Base-by-base conservation (phyloP, 495 filamentous ascomycete species). In the Lophium mytilinum region DNA sequence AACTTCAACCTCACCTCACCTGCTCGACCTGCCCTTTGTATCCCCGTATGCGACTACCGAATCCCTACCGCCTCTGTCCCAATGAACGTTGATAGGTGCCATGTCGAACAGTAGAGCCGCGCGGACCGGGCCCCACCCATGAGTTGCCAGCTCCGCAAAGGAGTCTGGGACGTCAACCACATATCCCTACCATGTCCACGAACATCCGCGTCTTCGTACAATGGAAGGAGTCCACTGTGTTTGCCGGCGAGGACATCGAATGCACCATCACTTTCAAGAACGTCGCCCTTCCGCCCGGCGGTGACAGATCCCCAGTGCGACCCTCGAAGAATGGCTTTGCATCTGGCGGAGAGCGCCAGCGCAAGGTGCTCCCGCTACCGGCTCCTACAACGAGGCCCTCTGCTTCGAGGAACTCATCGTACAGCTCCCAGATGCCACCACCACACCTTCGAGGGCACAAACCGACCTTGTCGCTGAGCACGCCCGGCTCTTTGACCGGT, bases 251-350 rank as follows among this genome's bases (percentile, higher is more conserved):
- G 74, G 84, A 90, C 63, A 78, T 97, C 64, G 86, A 91, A 73
- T 96, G 93, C 72, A 89, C 82, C 50, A 96, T 98, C 65, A 96
- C 89, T 41, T 97, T 97, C 74, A 92, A 87, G 73, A 98, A 98
- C 68, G 80, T 90, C 57, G 81, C 87, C 19, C 69, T 75, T 64
- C 64, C 68, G 17, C 60, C 66, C 36, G 66, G 72, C 65, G 51
- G 63, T 58, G 58, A 73, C 67, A 43, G 73, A 69, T 65, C 78
- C 73, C 62, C 69, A 39, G 30, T 58, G 10, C 53, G 57, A 43
- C 18, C 54, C 43, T 41, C 62, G 33, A 64, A 63, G 15, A 68
- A 80, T 75, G 70, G 68, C 52, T 63, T 61, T 48, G 30, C 59
- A 33, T 42, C 39, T 11, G 60, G 66, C 36, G 59, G 66, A 50